These are phyloP conservation scores for Conidiobolus incongruus DNA, from an alignment of 371 early-diverging fungal genomes.

Conservation along the genomic window DNA sequence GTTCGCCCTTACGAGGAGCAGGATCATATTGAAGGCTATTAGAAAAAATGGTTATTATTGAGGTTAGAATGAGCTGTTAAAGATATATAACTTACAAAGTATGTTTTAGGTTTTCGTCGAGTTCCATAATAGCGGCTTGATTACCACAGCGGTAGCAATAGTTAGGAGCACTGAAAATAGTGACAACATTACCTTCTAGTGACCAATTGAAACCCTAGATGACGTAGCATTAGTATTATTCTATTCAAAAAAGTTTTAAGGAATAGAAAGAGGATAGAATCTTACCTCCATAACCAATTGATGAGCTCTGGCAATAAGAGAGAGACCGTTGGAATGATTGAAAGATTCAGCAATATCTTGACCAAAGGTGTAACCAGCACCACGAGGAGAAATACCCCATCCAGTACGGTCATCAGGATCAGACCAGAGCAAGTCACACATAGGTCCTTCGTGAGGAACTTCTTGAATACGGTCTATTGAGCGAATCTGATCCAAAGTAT, in stretches of 20 bases:
- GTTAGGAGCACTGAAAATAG: constrained; percentile 99
- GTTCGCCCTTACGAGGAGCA: constrained; percentile 93
- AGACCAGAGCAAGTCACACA: constrained; percentile 91
- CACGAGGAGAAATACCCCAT: constrained; percentile 97
- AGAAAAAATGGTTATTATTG: background rate
- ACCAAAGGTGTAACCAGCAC: constrained; percentile 98
- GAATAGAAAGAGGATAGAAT: background rate
- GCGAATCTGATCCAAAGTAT: constrained; percentile 93
- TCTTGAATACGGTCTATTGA: constrained; percentile 93
- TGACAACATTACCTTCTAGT: constrained; percentile 95
- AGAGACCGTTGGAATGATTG: constrained; percentile 91
- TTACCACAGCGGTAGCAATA: constrained; percentile 95
- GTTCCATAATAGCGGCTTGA: constrained; percentile 94
- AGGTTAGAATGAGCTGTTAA: background rate
- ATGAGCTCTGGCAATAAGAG: constrained; percentile 96
- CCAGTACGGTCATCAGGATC: constrained; percentile 92
- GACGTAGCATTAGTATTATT: background rate
- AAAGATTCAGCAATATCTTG: constrained; percentile 85
- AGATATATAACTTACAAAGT: constrained; percentile 44
- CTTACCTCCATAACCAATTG: constrained; percentile 95
- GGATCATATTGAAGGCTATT: constrained; percentile 95
- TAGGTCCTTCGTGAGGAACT: constrained; percentile 97
- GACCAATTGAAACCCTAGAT: constrained; percentile 18
- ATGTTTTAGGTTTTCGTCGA: constrained; percentile 90
- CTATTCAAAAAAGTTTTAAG: no score